Percentiles rank a stretch among this genome's conserved stretches.
Evolutionary conservation across 306 rosid genomes (phyloP).

Genomic region (Prunus salicina): DNA sequence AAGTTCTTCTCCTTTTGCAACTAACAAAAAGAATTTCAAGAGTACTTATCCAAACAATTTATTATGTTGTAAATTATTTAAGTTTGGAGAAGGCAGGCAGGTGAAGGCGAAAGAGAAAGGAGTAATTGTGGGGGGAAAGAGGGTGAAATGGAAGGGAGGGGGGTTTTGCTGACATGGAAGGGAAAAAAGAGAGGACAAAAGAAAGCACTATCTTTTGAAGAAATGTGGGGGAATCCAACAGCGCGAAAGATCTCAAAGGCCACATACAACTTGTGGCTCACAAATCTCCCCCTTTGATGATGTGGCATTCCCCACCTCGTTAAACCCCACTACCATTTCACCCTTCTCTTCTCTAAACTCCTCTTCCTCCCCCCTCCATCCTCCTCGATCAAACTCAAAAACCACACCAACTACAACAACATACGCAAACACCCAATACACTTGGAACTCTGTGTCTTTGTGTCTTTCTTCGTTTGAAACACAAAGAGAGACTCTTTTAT

Average conservation of each 20-base stretch:
- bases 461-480: background rate
- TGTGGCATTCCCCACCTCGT: conserved; percentile 47
- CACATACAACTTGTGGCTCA: conserved; percentile 88
- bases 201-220: conserved; percentile 57
- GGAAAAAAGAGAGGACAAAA: conserved; percentile 33
- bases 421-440: background rate
- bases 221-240: conserved; percentile 69
- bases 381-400: background rate
- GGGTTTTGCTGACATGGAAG: conserved; percentile 38
- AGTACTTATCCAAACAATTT: background rate
- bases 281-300: conserved; percentile 43
- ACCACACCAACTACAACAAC: background rate
- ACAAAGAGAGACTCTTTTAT: background rate
- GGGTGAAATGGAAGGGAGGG: background rate
- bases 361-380: background rate
- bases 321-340: conserved; percentile 12
- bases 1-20: background rate
- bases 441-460: background rate
- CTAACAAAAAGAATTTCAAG: too few species aligned
- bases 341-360: background rate
- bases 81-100: background rate
- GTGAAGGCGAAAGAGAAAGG: background rate
- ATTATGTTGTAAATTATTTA: too few species aligned
- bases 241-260: conserved; percentile 67
- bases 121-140: background rate